Percentiles rank a stretch among this genome's conserved stretches.
Conservation (phyloP, 192 early-diverging fungal genomes). For the Polychytrium aggregatum region DNA sequence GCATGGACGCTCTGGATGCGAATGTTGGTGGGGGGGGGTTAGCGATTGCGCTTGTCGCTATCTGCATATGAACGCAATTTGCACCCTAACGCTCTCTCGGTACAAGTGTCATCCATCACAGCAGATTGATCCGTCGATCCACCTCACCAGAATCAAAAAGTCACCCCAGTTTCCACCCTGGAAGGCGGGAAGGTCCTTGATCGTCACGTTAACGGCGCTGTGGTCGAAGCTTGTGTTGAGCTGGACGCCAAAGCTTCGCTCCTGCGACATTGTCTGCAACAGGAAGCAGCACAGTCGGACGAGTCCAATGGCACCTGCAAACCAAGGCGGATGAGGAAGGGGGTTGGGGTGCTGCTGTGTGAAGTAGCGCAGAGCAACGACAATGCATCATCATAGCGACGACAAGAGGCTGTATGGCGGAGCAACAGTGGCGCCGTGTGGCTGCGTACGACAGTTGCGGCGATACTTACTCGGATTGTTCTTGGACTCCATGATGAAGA, state of each 20-base stretch:
- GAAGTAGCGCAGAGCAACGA: not conserved
- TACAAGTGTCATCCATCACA: too few species aligned
- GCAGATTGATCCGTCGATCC: too few species aligned
- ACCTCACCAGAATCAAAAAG: slow-evolving; percentile 63
- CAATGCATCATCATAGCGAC: slow-evolving; percentile 2
- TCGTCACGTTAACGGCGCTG: slow-evolving; percentile 4
- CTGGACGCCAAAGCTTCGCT: slow-evolving; percentile 49
- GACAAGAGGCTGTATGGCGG: not conserved
- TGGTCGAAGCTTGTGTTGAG: slow-evolving; percentile 54
- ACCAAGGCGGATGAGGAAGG: too few species aligned
- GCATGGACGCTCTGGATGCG: slow-evolving; percentile 56
- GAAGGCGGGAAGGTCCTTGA: slow-evolving; percentile 27
- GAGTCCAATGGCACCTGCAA: slow-evolving; percentile 61
- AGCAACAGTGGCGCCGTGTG: too few species aligned
- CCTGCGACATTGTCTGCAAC: slow-evolving; percentile 60
- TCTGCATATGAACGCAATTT: too few species aligned
- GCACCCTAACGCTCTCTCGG: too few species aligned
- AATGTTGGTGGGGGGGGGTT: not conserved
- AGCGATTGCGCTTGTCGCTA: too few species aligned
- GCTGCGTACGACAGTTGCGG: too few species aligned
- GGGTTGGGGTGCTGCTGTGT: too few species aligned
- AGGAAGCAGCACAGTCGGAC: slow-evolving; percentile 63
- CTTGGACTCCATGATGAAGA: slow-evolving; percentile 50
- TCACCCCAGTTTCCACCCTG: slow-evolving; percentile 48
- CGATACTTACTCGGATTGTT: slow-evolving; percentile 41